Conservation (phyloP, 78 protist genomes). For the Dictyostelium intermedium region DNA sequence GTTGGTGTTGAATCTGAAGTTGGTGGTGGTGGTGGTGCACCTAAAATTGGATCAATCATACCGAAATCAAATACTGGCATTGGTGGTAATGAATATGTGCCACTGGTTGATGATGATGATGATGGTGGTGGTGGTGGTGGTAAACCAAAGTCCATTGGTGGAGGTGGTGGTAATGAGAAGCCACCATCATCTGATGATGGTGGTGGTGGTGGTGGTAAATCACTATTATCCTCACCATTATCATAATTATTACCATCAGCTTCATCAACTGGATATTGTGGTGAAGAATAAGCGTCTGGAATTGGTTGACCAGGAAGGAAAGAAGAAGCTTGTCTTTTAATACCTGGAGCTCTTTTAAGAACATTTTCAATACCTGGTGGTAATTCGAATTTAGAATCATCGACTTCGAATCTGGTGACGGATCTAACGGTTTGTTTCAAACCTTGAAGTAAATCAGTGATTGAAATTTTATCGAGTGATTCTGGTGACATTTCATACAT, state of each 20-base stretch:
- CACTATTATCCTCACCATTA: background rate
- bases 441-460: constrained; percentile 68
- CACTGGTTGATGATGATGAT: background rate
- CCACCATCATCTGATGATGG: background rate
- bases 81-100: constrained; percentile 28
- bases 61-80: constrained; percentile 10
- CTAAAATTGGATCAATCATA: constrained; percentile 44
- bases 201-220: constrained; percentile 36
- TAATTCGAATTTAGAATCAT: constrained; percentile 48
- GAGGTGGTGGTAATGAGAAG: constrained; percentile 51
- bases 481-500: constrained; percentile 71
- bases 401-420: constrained; percentile 62
- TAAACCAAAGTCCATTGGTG: background rate
- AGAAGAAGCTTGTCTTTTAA: background rate
- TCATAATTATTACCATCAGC: background rate
- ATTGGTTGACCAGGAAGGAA: background rate
- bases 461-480: constrained; percentile 47
- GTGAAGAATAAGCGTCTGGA: background rate
- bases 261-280: background rate
- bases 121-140: constrained; percentile 48
- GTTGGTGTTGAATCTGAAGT: background rate
- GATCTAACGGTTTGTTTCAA: constrained; percentile 56
- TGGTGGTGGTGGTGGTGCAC: constrained; percentile 71
- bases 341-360: constrained; percentile 38
- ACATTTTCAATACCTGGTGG: constrained; percentile 75